These are phyloP conservation scores for Saccharomyces hybrid DNA, from an alignment of 1,139 yeast species.

Conservation along the genomic window DNA sequence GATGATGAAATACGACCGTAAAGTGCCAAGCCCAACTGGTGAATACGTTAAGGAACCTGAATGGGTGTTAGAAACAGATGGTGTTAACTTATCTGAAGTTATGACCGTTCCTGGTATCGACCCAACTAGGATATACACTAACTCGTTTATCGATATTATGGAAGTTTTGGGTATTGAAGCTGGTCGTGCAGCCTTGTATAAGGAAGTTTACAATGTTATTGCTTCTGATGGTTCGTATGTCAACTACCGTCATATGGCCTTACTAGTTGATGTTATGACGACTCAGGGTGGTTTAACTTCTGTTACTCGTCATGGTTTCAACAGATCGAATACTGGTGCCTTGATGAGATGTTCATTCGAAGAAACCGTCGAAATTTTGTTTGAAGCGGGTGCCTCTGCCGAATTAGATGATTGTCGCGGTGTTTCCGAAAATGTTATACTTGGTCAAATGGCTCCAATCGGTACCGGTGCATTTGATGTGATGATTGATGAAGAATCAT, in stretches of 20 bases:
- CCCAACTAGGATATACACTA: conserved; percentile 80
- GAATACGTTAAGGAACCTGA: conserved; percentile 85
- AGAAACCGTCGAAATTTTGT: conserved; percentile 94
- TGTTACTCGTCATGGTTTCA: conserved; percentile 98
- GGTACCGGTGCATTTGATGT: conserved; percentile 99
- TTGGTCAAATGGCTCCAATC: conserved; percentile 97
- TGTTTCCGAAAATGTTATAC: conserved; percentile 94
- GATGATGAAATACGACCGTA: conserved; percentile 83
- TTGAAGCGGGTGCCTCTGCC: conserved; percentile 97
- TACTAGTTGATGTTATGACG: conserved; percentile 97
- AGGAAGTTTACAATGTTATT: conserved; percentile 92
- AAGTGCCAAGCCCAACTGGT: conserved; percentile 73
- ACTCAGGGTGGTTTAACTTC: conserved; percentile 98
- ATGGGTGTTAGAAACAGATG: conserved; percentile 98
- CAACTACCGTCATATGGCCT: conserved; percentile 96
- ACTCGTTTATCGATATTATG: conserved; percentile 91
- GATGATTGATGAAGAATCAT: conserved; percentile 84
- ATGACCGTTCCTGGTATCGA: conserved; percentile 96
- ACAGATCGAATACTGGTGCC: conserved; percentile 97
- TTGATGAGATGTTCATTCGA: conserved; percentile 99
- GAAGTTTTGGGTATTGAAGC: conserved; percentile 98
- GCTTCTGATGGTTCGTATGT: conserved; percentile 99
- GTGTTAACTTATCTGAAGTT: conserved; percentile 92
- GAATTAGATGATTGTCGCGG: conserved; percentile 98
- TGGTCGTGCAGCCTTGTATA: conserved; percentile 87